Percentiles rank a stretch among this genome's conserved stretches.
Conservation (phyloP, 2,329 filamentous ascomycete genomes). For the Orbilia oligospora region DNA sequence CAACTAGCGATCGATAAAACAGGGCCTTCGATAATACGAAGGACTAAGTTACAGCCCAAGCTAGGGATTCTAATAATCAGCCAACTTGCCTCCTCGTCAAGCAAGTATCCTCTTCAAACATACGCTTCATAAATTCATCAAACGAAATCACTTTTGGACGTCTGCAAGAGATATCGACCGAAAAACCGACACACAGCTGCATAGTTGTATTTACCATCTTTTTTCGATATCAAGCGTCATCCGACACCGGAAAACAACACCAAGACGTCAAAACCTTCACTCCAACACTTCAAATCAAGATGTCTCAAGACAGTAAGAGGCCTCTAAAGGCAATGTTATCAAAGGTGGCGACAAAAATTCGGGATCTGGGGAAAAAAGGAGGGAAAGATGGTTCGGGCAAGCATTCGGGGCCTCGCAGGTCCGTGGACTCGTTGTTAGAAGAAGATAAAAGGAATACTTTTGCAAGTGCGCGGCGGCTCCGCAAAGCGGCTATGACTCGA, state of each 20-base stretch:
- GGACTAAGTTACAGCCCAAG: constrained; percentile 48
- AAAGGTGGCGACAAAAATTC: constrained; percentile 38
- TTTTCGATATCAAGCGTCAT: constrained; percentile 7
- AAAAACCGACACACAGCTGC: too few relatives aligned
- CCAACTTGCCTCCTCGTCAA: constrained; percentile 34
- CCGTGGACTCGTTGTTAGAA: neutral
- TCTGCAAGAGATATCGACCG: neutral
- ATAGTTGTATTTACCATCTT: neutral
- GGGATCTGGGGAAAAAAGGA: constrained; percentile 22
- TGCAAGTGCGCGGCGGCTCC: neutral
- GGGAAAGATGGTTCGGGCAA: constrained; percentile 11
- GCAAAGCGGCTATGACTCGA: constrained; percentile 22
- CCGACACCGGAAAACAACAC: constrained; percentile 31
- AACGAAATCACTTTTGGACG: constrained; percentile 23
- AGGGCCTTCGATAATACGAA: constrained; percentile 45
- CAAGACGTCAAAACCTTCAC: constrained; percentile 21
- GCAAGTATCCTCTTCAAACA: constrained; percentile 29
- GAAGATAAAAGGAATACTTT: neutral
- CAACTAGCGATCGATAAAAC: constrained; percentile 59
- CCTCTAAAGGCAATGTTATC: constrained; percentile 39
- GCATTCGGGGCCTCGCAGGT: constrained; percentile 9
- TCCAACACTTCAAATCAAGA: constrained; percentile 15
- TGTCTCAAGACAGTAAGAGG: constrained; percentile 5
- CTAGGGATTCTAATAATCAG: constrained; percentile 24
- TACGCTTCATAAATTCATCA: constrained; percentile 23